A percentile compares a stretch with the other conserved stretches of the same genome.
These are phyloP conservation scores for Curvularia spicifera DNA, from an alignment of 2,329 filamentous ascomycete genomes.

Conservation along the genomic window DNA sequence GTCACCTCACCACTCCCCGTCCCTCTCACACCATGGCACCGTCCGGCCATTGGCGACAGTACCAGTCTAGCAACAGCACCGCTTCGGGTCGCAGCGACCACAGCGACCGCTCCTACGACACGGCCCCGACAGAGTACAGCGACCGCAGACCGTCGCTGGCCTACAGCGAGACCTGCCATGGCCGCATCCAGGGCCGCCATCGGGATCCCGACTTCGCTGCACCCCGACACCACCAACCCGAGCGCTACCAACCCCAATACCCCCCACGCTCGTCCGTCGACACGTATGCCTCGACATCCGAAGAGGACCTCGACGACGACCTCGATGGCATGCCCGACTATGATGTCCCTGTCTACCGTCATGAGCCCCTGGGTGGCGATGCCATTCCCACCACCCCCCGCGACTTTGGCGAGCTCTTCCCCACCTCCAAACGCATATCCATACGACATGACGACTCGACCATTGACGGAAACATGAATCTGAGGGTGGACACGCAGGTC, in stretches of 20 bases:
- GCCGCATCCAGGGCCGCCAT: conserved; percentile 35
- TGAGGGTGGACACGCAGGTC: conserved; percentile 82
- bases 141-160: conserved; percentile 35
- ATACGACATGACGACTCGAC: conserved; percentile 92
- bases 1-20: conserved; percentile 1
- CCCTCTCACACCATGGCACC: conserved; percentile 38
- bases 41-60: conserved; percentile 41
- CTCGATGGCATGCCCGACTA: conserved; percentile 57
- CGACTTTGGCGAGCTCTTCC: conserved; percentile 85
- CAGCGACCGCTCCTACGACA: conserved; percentile 45
- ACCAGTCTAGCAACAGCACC: conserved; percentile 44
- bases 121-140: conserved; percentile 46
- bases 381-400: conserved; percentile 78
- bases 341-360: conserved; percentile 65
- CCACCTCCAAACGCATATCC: conserved; percentile 77
- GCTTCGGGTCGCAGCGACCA: conserved; percentile 29
- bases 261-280: conserved; percentile 67
- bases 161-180: conserved; percentile 42
- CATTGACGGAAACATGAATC: conserved; percentile 93
- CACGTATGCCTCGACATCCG: conserved; percentile 80
- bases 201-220: conserved; percentile 36
- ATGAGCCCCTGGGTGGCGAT: conserved; percentile 68
- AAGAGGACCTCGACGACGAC: conserved; percentile 61
- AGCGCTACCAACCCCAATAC: conserved; percentile 19
- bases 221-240: conserved; percentile 13